These are phyloP conservation scores for Xerocomus brunneocitrinus DNA, from an alignment of 768 basidiomycete genomes.

Conservation along the genomic window DNA sequence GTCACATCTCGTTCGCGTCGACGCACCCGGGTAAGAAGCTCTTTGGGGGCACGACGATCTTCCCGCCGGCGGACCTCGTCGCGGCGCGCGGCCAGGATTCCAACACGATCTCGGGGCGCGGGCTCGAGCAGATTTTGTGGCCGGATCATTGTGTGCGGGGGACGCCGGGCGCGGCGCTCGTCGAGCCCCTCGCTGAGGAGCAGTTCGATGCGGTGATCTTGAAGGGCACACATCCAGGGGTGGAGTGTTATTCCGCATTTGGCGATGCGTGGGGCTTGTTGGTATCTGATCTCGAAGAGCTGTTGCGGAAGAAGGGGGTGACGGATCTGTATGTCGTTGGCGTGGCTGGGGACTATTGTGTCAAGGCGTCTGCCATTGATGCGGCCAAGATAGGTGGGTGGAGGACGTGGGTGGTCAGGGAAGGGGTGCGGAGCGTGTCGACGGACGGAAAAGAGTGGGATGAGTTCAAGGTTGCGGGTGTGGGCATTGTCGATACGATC, in stretches of 20 bases:
- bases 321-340: slow-evolving; percentile 61
- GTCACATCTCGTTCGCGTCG: slow-evolving; percentile 72
- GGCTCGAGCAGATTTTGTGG: slow-evolving; percentile 61
- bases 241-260: slow-evolving; percentile 85
- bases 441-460: slow-evolving; percentile 34
- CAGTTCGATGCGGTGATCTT: slow-evolving; percentile 41
- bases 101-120: slow-evolving; percentile 18
- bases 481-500: slow-evolving; percentile 29
- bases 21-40: slow-evolving; percentile 35
- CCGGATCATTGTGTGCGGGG: slow-evolving; percentile 73
- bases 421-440: slow-evolving; percentile 43
- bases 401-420: slow-evolving; percentile 46
- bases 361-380: slow-evolving; percentile 55
- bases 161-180: slow-evolving; percentile 57
- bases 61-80: slow-evolving; percentile 30
- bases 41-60: slow-evolving; percentile 40
- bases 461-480: slow-evolving; percentile 34
- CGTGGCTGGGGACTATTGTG: slow-evolving; percentile 78
- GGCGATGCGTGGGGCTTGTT: slow-evolving; percentile 49
- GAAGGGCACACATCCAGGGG: slow-evolving; percentile 52
- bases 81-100: slow-evolving; percentile 25
- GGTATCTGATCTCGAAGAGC: slow-evolving; percentile 43
- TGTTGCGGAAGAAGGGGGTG: slow-evolving; percentile 40
- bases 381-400: slow-evolving; percentile 43
- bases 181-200: slow-evolving; percentile 43